Evolutionary conservation across 768 basidiomycete species (phyloP).

Genomic region (Dioszegia crocea): DNA sequence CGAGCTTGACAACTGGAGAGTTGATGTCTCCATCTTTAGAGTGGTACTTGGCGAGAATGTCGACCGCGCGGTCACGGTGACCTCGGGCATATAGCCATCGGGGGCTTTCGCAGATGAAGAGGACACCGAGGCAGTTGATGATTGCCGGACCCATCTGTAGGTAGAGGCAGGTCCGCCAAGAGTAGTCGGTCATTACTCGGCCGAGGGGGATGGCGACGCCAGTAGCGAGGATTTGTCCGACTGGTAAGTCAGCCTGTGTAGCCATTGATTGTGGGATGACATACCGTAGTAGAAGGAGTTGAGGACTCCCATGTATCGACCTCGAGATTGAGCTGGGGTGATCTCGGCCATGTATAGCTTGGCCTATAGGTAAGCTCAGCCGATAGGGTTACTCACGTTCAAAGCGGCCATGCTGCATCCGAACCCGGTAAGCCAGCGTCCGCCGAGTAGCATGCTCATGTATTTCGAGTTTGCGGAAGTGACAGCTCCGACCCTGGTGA

Average conservation of each 20-base stretch:
- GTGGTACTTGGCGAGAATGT: slow-evolving; percentile 56
- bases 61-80: slow-evolving; percentile 52
- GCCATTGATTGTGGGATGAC: too few relatives aligned
- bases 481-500: slow-evolving; percentile 53
- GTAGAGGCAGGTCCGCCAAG: slow-evolving; percentile 58
- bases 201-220: slow-evolving; percentile 60
- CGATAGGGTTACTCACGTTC: slow-evolving; percentile 52
- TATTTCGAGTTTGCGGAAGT: slow-evolving; percentile 55
- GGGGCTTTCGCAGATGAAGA: slow-evolving; percentile 58
- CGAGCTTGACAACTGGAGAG: slow-evolving; percentile 57
- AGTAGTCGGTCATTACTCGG: slow-evolving; percentile 51
- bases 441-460: slow-evolving; percentile 52
- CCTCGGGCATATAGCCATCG: slow-evolving; percentile 54
- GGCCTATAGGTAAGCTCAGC: not conserved
- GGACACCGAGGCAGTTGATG: slow-evolving; percentile 55
- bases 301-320: slow-evolving; percentile 57
- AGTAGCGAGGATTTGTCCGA: slow-evolving; percentile 58
- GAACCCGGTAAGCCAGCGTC: slow-evolving; percentile 57
- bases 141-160: slow-evolving; percentile 56
- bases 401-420: slow-evolving; percentile 50
- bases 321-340: slow-evolving; percentile 55
- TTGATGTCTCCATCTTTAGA: slow-evolving; percentile 54
- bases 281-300: slow-evolving; percentile 56
- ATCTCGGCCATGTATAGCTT: slow-evolving; percentile 49
- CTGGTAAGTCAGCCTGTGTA: slow-evolving; percentile 24